Conservation (phyloP, 1,284 basidiomycete genomes). For the Pseudozyma sp. region DNA sequence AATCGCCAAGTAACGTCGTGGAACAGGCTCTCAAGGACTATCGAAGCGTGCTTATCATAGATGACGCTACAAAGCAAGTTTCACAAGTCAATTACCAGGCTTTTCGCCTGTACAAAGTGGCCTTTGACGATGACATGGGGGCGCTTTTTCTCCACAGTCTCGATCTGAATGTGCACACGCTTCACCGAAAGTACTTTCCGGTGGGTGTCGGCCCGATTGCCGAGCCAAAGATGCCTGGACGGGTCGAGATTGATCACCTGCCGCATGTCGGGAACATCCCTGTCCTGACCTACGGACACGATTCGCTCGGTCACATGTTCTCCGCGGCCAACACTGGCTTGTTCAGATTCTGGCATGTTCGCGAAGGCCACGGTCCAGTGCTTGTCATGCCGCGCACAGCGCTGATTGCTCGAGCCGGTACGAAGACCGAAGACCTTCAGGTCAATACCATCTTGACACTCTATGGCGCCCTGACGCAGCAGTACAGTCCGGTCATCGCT, state of each 20-base stretch:
- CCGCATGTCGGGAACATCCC: constrained; percentile 5
- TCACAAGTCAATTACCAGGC: not conserved
- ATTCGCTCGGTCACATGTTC: constrained; percentile 16
- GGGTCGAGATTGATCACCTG: not conserved
- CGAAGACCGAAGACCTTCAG: not conserved
- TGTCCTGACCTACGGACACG: not conserved
- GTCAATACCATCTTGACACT: not conserved
- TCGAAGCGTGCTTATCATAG: constrained; percentile 1
- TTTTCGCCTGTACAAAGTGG: not conserved
- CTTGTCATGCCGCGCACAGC: not conserved
- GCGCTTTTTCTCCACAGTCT: not conserved
- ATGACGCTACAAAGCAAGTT: not conserved
- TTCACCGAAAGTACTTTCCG: not conserved
- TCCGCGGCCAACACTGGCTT: not conserved
- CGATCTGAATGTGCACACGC: constrained; percentile 1
- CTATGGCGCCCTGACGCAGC: not conserved
- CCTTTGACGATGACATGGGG: not conserved
- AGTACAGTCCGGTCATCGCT: not conserved
- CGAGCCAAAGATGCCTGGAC: not conserved
- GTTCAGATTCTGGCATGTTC: constrained; percentile 7
- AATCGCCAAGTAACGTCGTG: not conserved
- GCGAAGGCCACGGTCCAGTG: not conserved
- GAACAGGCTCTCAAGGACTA: constrained; percentile 14
- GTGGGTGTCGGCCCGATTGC: not conserved
- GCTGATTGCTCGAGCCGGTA: not conserved